Base-by-base conservation (phyloP, 192 early-diverging fungal species). In the Coemansia sp. region DNA sequence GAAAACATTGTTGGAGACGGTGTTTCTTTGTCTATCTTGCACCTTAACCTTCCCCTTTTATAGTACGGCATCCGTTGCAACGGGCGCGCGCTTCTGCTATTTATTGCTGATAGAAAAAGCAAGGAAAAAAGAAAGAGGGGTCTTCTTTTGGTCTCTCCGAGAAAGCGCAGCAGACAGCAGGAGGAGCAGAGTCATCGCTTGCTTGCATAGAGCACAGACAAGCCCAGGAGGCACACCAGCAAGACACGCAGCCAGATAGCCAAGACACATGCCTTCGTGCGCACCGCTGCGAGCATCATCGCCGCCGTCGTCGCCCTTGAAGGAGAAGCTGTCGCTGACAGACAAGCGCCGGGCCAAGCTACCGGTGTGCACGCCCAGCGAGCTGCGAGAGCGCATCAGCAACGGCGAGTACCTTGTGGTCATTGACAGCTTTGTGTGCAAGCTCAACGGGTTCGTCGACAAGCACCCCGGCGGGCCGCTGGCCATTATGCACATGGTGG, bases 401-500 rank as follows among this genome's bases (percentile, higher is more conserved):
- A 32, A 68, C 49, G 92, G 92, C n/a, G 89, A 95, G 77, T 82
- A 84, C 45, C 75, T 95, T 50, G 88, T 98, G 62, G 86, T 98
- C 27, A 89, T 90, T 61, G 83, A 89, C 36, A 82, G 85, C 58
- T 91, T 93, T 71, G 94, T 95, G 59, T 95, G 94, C 85, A 90
- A 92, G 73, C 83, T 95, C 19, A 85, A 93, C 84, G 74, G 78
- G 29, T 89, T 89, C 77, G 78, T 89, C 65, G 85, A 88, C 68
- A 84, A 83, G 62, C 96, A 98, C 66, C 96, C 96, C 0, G 96
- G 96, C 51, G 96, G 96, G 27, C 87, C 88, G 42, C 81, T 95
- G n/a, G 92, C 90, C 54, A 86, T 98, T 42, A 72, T 82, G 72
- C 91, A 96, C 76, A 87, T 91, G 83, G 82, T 89, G 29, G 95